These are phyloP conservation scores for Sporothrix protearum DNA, from an alignment of 2,329 filamentous ascomycete species.

Conservation along the genomic window DNA sequence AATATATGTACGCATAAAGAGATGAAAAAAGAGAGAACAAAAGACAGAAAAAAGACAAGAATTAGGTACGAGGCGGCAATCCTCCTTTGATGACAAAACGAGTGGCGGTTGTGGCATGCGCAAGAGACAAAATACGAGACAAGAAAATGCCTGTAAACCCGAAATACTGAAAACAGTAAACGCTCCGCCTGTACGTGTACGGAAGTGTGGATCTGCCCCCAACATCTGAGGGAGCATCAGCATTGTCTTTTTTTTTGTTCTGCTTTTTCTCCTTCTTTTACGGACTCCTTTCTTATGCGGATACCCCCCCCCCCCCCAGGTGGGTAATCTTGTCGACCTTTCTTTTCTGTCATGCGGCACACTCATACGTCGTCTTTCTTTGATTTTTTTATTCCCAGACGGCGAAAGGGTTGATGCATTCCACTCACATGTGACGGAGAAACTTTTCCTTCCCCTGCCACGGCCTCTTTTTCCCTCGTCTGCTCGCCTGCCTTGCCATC, in stretches of 20 bases:
- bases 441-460: constrained; percentile 9
- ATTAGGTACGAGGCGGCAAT: background rate
- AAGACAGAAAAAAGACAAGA: background rate
- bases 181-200: constrained; percentile 6
- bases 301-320: background rate
- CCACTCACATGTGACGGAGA: constrained; percentile 16
- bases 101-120: constrained; percentile 1
- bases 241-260: background rate
- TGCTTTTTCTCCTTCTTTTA: background rate
- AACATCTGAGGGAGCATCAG: background rate
- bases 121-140: constrained; percentile 5
- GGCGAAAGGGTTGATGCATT: background rate
- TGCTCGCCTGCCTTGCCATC: background rate
- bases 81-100: constrained; percentile 8
- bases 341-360: background rate
- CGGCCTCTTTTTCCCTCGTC: background rate
- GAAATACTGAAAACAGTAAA: constrained; percentile 3
- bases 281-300: background rate
- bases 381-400: background rate
- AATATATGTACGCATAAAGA: too few species aligned
- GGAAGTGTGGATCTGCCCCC: background rate
- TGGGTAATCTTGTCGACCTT: background rate
- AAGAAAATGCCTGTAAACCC: background rate
- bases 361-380: background rate
- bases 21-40: background rate